Percentiles rank a stretch among this genome's conserved stretches.
Conservation (phyloP, 129 eudicot genomes). For the Artemisia tridentata region DNA sequence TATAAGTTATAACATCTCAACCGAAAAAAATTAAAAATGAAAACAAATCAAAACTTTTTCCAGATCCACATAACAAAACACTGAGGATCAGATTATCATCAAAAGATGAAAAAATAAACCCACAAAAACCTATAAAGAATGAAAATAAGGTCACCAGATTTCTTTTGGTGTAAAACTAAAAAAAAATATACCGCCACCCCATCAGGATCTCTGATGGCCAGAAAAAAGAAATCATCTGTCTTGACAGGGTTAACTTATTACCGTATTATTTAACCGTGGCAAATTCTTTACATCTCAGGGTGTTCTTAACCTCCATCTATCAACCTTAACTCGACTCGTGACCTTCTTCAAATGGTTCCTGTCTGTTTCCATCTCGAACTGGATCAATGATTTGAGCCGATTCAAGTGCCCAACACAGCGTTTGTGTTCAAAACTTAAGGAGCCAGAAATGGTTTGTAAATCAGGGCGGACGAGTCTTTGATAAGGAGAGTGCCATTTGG, state of each 20-base stretch:
- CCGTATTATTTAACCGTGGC: slow-evolving; percentile 13
- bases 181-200: slow-evolving; percentile 35
- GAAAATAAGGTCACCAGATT: slow-evolving; percentile 16
- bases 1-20: slow-evolving; percentile 6
- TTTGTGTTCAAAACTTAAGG: slow-evolving; percentile 39
- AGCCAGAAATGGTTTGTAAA: slow-evolving; percentile 12
- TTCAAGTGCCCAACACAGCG: slow-evolving; percentile 64
- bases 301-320: slow-evolving; percentile 44
- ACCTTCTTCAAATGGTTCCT: slow-evolving; percentile 48
- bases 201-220: slow-evolving; percentile 35
- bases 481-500: slow-evolving; percentile 90
- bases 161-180: slow-evolving; percentile 18
- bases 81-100: slow-evolving; percentile 43
- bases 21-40: background rate
- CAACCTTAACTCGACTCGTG: slow-evolving; percentile 45
- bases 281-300: slow-evolving; percentile 41
- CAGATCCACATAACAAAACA: slow-evolving; percentile 48
- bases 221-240: slow-evolving; percentile 42
- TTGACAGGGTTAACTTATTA: slow-evolving; percentile 20
- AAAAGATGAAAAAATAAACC: slow-evolving; percentile 34
- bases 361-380: slow-evolving; percentile 53
- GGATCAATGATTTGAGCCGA: slow-evolving; percentile 59
- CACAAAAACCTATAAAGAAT: slow-evolving; percentile 16
- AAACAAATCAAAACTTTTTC: slow-evolving; percentile 37
- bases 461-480: slow-evolving; percentile 39